Percentiles rank a stretch among this genome's conserved stretches.
Evolutionary conservation across 495 filamentous ascomycete genomes (phyloP).

Genomic region (Viridothelium virens): DNA sequence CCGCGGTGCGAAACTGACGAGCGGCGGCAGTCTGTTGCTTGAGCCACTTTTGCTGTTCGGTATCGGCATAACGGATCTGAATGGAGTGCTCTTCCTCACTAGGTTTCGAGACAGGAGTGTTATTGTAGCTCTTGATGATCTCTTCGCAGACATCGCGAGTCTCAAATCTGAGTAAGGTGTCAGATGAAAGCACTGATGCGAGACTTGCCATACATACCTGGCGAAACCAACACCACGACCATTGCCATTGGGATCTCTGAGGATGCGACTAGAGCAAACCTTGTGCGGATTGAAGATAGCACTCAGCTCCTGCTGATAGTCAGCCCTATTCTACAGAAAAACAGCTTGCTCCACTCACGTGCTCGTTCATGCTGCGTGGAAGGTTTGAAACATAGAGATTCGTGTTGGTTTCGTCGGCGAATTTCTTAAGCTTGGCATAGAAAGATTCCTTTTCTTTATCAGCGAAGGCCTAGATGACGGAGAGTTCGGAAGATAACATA

Average conservation of each 20-base stretch:
- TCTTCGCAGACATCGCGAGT: constrained; percentile 77
- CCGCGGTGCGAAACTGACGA: constrained; percentile 85
- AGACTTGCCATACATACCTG: constrained; percentile 50
- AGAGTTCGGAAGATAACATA: constrained; percentile 34
- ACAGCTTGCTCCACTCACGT: constrained; percentile 45
- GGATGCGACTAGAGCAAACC: constrained; percentile 85
- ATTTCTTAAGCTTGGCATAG: constrained; percentile 87
- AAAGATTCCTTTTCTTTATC: constrained; percentile 67
- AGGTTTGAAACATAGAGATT: constrained; percentile 98
- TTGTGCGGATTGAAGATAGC: constrained; percentile 75
- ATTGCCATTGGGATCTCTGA: constrained; percentile 77
- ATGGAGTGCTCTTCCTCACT: constrained; percentile 69
- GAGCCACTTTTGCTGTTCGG: constrained; percentile 87
- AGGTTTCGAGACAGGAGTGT: constrained; percentile 47
- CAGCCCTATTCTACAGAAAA: constrained; percentile 11
- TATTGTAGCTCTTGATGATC: constrained; percentile 76
- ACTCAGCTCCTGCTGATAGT: constrained; percentile 53
- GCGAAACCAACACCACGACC: constrained; percentile 98
- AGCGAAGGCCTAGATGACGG: constrained; percentile 7
- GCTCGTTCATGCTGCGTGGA: constrained; percentile 79
- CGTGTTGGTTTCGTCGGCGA: constrained; percentile 76
- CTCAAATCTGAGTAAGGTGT: constrained; percentile 58
- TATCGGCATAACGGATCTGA: constrained; percentile 94
- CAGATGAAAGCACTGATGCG: neutral
- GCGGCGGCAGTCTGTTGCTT: constrained; percentile 91